Evolutionary conservation across 768 basidiomycete species (phyloP), one percentile per base, ranked within the genome.

Genomic region (Hygrophorus pudorinus): DNA sequence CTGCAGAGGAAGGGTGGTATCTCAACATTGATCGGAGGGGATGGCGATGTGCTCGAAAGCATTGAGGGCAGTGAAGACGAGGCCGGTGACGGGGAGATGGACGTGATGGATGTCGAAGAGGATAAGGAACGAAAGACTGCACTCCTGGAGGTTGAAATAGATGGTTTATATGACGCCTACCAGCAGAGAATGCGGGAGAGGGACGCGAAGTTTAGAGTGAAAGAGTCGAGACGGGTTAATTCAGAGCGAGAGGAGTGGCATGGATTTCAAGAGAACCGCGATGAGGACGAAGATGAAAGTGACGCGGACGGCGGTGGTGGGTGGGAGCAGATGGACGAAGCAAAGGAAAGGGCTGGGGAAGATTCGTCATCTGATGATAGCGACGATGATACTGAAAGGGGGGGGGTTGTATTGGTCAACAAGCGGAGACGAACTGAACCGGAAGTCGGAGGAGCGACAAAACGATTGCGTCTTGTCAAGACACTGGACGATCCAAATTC

Each of bases 151-250:
- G 78, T 67, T n/a, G 85, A 91, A 53, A 66, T 99, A 46, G 92
- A 98, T 56, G 79, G 74, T 4, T 63, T 97, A 53, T 98, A 99
- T 64, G 81, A 91, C 50, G 73, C 79, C 13, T 99, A 96, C 62
- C 82, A 78, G 57, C 78, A 81, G 44, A 71, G 83, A 47, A 64
- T 89, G 66, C 72, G 75, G 48, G 90, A 92, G 59, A 72, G 81
- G 47, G 92, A 98, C 58, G 75, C 84, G 13, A 97, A 94, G 63
- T 88, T 73, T 65, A 87, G 78, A 57, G 89, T 83, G 27, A 79
- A 80, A 61, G 81, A 92, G 58, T 76, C 81, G 5, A 70, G 89
- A 47, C 66, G 73, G 55, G 79, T 78, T 59, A 80, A 83, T 55
- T 76, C 79, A 48, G 77, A 81, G 50, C 72, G 79, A 30, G 87